Conservation (phyloP, 805 yeast species). For the Cyberlindnera maritima region DNA sequence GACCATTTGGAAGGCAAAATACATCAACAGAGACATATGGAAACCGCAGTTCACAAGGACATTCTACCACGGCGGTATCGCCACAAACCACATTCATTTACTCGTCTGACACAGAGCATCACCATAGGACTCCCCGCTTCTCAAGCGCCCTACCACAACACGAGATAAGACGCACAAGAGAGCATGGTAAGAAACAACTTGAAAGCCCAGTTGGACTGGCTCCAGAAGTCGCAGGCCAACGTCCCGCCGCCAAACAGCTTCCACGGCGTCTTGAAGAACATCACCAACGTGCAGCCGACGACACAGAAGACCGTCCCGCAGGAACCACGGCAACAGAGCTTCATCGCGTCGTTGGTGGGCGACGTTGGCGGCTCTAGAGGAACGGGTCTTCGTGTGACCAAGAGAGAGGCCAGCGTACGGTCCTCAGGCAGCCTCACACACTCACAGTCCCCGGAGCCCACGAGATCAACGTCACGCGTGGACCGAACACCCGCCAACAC, state of each 20-base stretch:
- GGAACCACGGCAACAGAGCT: neutral
- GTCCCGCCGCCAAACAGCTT: slow-evolving; percentile 20
- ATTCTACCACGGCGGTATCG: neutral
- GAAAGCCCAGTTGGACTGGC: slow-evolving; percentile 28
- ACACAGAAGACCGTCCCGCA: neutral
- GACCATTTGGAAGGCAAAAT: neutral
- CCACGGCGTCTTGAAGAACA: slow-evolving; percentile 11
- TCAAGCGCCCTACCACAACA: neutral
- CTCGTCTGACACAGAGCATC: too few species aligned
- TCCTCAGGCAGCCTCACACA: slow-evolving; percentile 10
- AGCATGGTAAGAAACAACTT: slow-evolving; percentile 28
- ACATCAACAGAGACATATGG: too few species aligned
- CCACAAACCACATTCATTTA: too few species aligned
- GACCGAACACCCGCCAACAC: slow-evolving; percentile 2
- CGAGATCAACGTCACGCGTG: neutral
- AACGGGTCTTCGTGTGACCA: slow-evolving; percentile 20
- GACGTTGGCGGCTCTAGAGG: slow-evolving; percentile 11
- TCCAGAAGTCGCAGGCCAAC: slow-evolving; percentile 22
- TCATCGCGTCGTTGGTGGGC: slow-evolving; percentile 8
- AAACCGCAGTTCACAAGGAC: too few species aligned
- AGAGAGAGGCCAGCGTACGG: slow-evolving; percentile 17
- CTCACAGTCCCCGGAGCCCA: slow-evolving; percentile 21
- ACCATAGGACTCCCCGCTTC: neutral
- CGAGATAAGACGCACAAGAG: neutral
- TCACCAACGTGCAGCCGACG: neutral